phyloP scores from a whole-genome alignment of 768 basidiomycete species.

The Rhizopogon sp. region DNA sequence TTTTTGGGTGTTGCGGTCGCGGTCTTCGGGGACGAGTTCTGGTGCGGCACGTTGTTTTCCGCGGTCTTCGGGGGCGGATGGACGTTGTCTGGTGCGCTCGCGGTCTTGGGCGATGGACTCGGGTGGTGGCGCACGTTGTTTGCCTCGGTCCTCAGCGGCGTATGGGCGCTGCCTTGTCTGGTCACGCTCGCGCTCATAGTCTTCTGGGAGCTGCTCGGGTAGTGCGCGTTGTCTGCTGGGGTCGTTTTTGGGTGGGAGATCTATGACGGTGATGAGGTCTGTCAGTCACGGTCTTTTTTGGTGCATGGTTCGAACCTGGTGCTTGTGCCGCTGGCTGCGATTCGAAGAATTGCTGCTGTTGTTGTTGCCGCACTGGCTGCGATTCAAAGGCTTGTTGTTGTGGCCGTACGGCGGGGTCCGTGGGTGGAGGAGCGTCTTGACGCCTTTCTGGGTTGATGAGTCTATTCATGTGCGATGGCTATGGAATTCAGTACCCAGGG shows the following conservation, averaged over 20 bases:
- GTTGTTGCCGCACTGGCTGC: neutral
- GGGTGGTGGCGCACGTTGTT: neutral
- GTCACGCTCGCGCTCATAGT: neutral
- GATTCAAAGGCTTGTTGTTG: neutral
- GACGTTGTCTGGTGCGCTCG: neutral
- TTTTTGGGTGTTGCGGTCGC: neutral
- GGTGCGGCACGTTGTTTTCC: neutral
- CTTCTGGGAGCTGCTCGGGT: neutral
- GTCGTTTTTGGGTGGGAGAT: neutral
- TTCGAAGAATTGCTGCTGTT: neutral
- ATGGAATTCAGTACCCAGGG: neutral
- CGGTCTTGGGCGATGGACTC: neutral
- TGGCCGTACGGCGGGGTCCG: neutral
- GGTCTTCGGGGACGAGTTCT: neutral
- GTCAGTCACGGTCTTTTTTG: neutral
- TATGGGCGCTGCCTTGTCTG: neutral
- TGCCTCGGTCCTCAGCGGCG: neutral
- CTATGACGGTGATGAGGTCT: neutral
- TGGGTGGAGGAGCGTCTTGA: neutral
- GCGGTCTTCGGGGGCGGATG: neutral
- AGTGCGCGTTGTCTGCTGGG: neutral
- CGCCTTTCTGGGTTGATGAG: neutral
- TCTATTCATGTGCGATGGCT: neutral
- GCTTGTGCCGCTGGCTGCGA: neutral
- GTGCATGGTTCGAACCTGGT: neutral